phyloP scores from a whole-genome alignment of 352 stramenopile genomes.

The Phytopythium chamaehyphon region DNA sequence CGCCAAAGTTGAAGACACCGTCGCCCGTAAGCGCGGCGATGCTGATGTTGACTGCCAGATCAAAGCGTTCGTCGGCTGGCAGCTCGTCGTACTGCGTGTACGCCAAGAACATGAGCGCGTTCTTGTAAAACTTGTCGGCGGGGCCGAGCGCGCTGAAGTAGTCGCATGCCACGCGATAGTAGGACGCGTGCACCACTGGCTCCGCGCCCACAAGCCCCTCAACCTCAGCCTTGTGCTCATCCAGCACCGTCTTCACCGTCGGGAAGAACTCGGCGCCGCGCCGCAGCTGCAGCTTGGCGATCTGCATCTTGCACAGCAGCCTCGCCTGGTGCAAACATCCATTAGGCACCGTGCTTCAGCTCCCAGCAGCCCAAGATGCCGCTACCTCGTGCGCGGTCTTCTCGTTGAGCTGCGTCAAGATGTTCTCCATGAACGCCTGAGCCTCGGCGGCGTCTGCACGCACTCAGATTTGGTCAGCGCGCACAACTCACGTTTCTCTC shows the following conservation, averaged over 20 bases:
- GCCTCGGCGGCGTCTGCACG: conserved; percentile 48
- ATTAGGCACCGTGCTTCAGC: background rate
- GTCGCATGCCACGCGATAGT: conserved; percentile 89
- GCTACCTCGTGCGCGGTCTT: conserved; percentile 53
- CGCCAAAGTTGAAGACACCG: conserved; percentile 98
- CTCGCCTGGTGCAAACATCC: conserved; percentile 16
- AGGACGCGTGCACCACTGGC: conserved; percentile 91
- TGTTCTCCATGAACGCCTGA: conserved; percentile 68
- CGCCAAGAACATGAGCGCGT: conserved; percentile 94
- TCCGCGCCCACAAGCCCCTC: conserved; percentile 82
- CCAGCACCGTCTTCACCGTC: conserved; percentile 61
- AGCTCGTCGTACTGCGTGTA: conserved; percentile 94
- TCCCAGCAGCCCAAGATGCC: background rate
- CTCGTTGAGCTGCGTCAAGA: conserved; percentile 47
- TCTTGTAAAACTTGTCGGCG: conserved; percentile 96
- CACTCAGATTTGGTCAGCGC: conserved; percentile 3
- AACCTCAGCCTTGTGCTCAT: conserved; percentile 74
- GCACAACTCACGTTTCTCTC: conserved; percentile 4
- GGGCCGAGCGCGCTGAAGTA: conserved; percentile 91
- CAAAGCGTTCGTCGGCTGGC: conserved; percentile 67
- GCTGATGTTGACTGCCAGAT: conserved; percentile 92
- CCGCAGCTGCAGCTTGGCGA: conserved; percentile 67
- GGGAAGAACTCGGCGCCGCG: conserved; percentile 45
- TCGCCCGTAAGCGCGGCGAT: conserved; percentile 96
- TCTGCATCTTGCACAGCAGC: conserved; percentile 78